Base-by-base conservation (phyloP, 1,139 yeast species). In the Taiozyma sp. region DNA sequence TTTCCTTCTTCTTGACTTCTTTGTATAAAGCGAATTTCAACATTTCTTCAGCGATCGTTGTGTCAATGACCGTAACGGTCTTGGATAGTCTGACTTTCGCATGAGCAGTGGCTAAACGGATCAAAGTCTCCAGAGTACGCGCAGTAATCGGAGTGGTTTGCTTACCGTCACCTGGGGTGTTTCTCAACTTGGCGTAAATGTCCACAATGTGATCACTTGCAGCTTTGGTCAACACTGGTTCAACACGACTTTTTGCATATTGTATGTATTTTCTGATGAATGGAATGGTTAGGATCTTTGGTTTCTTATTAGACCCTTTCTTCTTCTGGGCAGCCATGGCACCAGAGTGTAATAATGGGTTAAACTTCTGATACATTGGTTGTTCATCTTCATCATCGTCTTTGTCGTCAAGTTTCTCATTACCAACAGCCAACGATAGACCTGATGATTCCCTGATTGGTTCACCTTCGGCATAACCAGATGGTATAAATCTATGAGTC, bases 101-200 rank as follows among this genome's bases (percentile, higher is more conserved):
- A 68, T 93, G 99, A 0, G 99, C 99, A 1, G 98, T 88, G 1
- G 98, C 79, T 55, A 93, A 75, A 75, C 99, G 96, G 67, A 93
- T 93, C 60, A 93, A 76, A 0, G 99, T 93, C 71, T 93, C 99
- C 61, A 93, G 75, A 4, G 99, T 95, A 82, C 99, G 88, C 24
- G 99, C 97, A 3, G 99, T 93, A 58, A 95, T 89, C 41, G 99
- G 99, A 4, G 97, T 90, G 60, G 88, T 83, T 53, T 93, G 79
- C 65, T 84, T 88, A 61, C 83, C 84, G 46, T 81, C 85, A 49
- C 83, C 74, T 50, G 82, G 81, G 61, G 91, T 96, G 64, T 90
- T 90, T 72, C 99, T 80, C 58, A 93, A 76, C 13, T 84, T 81
- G 1, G 96, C 76, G 65, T 93, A 93, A 8, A 88, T 81, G 48